Evolutionary conservation across 805 yeast species (phyloP), one percentile per base, ranked within the genome.

Genomic region (Yarrowia sp.): DNA sequence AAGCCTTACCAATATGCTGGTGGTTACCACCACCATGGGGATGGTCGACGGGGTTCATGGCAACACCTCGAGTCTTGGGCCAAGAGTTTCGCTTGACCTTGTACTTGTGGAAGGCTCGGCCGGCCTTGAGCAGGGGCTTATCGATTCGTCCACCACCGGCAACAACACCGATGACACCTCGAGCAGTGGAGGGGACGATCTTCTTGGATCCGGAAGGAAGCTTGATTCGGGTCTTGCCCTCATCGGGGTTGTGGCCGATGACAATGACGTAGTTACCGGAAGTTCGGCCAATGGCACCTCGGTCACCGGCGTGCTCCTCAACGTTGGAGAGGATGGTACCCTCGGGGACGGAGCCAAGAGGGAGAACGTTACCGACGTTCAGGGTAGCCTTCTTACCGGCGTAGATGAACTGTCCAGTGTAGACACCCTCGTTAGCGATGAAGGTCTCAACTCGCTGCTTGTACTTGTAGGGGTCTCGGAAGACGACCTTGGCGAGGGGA

Each of bases 11-110:
- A 85, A 92, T 93, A 83, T 93, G 98, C 87, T 93, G 98, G 84
- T 93, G 98, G 97, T 92, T 92, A 93, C 99, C 99, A 93, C 99
- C 98, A 90, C 99, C 99, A 83, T 93, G 99, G 82, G 99, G 99
- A 87, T 93, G 99, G 82, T 93, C 99, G 82, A 93, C 99, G 83
- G 98, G 98, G 86, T 93, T 93, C 99, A 95, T 93, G 81, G 99
- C 99, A 81, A 93, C 98, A 93, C 98, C 99, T 87, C 98, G 92
- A 79, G 98, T 95, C 90, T 91, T 92, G 84, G 99, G 99, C 98
- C 98, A 95, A 74, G 97, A 91, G 96, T 95, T 92, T 86, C 98
- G 88, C 96, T 95, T 95, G 78, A 92, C 96, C 84, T 83, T 92
- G 95, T 89, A 92, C 87, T 93, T 93, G 92, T 93, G 97, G 97